Evolutionary conservation across 352 stramenopile genomes (phyloP), one percentile per base, ranked within the genome.

Genomic region (Phytopythium boreale): DNA sequence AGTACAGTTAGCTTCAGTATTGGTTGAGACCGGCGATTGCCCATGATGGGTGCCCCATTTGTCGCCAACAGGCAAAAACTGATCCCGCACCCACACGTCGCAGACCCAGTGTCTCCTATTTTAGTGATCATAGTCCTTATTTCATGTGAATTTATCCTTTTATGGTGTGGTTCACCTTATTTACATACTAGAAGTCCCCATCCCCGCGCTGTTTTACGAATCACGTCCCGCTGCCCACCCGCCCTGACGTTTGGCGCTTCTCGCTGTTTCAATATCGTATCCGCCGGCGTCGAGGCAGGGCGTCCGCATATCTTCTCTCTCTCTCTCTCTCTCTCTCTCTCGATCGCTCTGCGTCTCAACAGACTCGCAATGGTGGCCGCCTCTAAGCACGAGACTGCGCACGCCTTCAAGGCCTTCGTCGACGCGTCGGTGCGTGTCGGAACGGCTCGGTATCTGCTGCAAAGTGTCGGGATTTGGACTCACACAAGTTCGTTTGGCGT

Each of bases 341-440:
- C 9, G 4, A 17, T 19, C 31, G 19, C 52, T 43, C n/a, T 15
- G 10, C 19, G 14, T 19, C 36, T n/a, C 34, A 12, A 22, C 22
- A 19, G 27, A 24, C 6, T n/a, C 24, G 20, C 15, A 22, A 61
- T 61, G 56, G 56, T 61, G 56, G 56, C 56, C 39, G 56, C 36
- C 22, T 61, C 56, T 22, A 61, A 61, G 56, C 56, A 41, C 24
- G 56, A 50, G 56, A 68, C 69, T 8, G 70, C 76, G 27, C 75
- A 80, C 59, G 75, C 77, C 61, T 90, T 88, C 70, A 93, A 87
- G 61, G 82, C 84, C 57, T 89, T 93, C 63, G 84, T 89, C 17
- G 84, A 93, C 57, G 84, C 84, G 2, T 90, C 84, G 47, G 84
- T 92, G 75, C 37, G 80, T 76, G 37, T 20, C 20, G 12, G n/a